These are phyloP conservation scores for Pachyrhizus erosus DNA, from an alignment of 306 rosid genomes.

Conservation along the genomic window DNA sequence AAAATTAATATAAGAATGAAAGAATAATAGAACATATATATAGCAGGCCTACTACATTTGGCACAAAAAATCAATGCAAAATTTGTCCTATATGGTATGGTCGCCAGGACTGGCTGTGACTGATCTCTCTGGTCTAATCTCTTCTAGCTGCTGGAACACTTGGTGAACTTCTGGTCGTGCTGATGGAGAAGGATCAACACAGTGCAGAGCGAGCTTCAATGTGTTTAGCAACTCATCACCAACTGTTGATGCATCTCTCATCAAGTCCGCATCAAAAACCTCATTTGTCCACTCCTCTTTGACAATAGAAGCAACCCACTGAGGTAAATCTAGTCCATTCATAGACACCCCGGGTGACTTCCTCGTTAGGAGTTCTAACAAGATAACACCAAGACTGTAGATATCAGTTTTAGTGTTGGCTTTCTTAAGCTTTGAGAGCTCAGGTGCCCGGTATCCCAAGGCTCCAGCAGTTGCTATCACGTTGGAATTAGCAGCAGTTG, in stretches of 20 bases:
- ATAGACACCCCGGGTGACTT: slow-evolving; percentile 75
- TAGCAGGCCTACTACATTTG: not conserved
- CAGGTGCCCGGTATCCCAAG: slow-evolving; percentile 79
- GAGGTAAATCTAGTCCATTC: slow-evolving; percentile 75
- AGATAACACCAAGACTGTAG: slow-evolving; percentile 81
- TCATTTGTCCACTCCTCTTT: slow-evolving; percentile 88
- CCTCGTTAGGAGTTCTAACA: slow-evolving; percentile 77
- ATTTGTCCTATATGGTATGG: slow-evolving; percentile 14
- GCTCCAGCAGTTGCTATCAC: slow-evolving; percentile 81
- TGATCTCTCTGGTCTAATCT: slow-evolving; percentile 62
- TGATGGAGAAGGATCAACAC: slow-evolving; percentile 88
- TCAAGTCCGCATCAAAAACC: slow-evolving; percentile 76
- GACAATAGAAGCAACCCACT: slow-evolving; percentile 85
- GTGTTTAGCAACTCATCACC: slow-evolving; percentile 78
- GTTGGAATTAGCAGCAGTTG: slow-evolving; percentile 70
- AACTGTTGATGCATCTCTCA: slow-evolving; percentile 65
- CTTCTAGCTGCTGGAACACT: slow-evolving; percentile 73
- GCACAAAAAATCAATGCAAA: not conserved
- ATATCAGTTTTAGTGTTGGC: slow-evolving; percentile 70
- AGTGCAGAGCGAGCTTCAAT: slow-evolving; percentile 77
- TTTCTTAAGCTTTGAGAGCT: slow-evolving; percentile 77
- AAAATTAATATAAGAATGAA: slow-evolving; percentile 65
- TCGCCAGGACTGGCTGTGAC: slow-evolving; percentile 50
- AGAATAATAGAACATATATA: slow-evolving; percentile 44
- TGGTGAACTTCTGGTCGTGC: slow-evolving; percentile 74